Base-by-base conservation (phyloP, 805 yeast genomes). In the Ogataea pignaliae region DNA sequence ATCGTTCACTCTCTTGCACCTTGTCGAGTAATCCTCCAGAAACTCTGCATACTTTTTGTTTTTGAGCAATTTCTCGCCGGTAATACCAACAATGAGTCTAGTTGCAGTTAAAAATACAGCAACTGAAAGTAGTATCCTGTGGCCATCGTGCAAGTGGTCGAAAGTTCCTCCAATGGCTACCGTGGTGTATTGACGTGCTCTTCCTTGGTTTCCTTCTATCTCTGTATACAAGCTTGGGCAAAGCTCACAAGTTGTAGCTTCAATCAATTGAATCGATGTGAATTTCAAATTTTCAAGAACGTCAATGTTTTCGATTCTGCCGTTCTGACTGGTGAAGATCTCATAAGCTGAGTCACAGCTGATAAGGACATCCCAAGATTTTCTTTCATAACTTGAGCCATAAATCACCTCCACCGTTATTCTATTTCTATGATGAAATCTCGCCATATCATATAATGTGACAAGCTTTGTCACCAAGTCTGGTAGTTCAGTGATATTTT, bases 81-180 rank as follows among this genome's bases (percentile, higher is more conserved):
- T 88, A 3, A 93, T 70, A 0, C 99, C 99, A 7, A 93, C 71
- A 39, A 91, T 84, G 12, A 93, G 66, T 17, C 63, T 66, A 2
- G 61, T 53, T 2, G 64, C 55, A 0, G 95, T 71, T 8, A 87
- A 51, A 56, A 81, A 88, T 0, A 81, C 78, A 0, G 95, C 73
- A 46, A 86, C 70, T 0, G 93, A 81, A 10, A 93, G 70, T 26
- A 93, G 69, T 28, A 93, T 83, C 61, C 86, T 88, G 65, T 93
- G 99, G 0, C 98, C 99, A 58, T 85, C 95, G 55, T 93, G 99
- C 32, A 93, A 59, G 65, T 93, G 98, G 59, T 93, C 99, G 67
- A 93, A 93, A 0, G 99, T 93, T 0, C 99, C 99, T 0, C 99
- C 99, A 1, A 91, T 81, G 0, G 96, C 91, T 12, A 54, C 56